phyloP scores from a whole-genome alignment of 495 filamentous ascomycete species.

The Xylaria cubensis region DNA sequence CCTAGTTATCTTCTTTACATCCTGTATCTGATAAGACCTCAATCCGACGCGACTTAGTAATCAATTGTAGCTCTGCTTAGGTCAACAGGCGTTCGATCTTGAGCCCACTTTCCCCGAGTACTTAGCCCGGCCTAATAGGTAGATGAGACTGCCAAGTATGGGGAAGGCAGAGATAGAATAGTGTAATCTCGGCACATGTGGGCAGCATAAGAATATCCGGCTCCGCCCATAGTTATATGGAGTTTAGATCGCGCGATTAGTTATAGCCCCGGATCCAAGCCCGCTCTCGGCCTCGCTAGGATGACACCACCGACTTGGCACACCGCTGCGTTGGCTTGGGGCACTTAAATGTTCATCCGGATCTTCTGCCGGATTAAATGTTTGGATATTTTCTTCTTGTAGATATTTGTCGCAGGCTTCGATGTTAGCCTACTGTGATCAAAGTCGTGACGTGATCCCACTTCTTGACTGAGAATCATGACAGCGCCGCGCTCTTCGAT shows the following conservation, averaged over 20 bases:
- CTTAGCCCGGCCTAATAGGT: not conserved
- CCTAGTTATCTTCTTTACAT: not conserved
- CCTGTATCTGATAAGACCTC: not conserved
- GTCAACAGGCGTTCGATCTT: not conserved
- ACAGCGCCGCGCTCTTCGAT: not conserved
- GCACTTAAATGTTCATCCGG: not conserved
- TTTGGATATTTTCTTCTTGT: not conserved
- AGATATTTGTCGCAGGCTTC: not conserved
- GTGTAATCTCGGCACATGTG: not conserved
- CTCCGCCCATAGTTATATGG: not conserved
- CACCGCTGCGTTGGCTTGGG: not conserved
- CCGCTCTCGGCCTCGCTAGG: constrained; percentile 23
- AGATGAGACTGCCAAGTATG: not conserved
- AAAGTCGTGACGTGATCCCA: not conserved
- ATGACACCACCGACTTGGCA: constrained; percentile 1
- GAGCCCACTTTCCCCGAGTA: not conserved
- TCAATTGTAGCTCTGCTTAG: not conserved
- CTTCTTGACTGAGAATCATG: not conserved
- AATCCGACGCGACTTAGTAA: not conserved
- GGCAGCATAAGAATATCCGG: constrained; percentile 2
- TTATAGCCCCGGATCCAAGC: constrained; percentile 10
- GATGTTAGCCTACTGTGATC: not conserved
- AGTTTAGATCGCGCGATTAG: not conserved
- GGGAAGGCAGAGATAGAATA: not conserved
- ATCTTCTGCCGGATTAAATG: not conserved